A percentile compares a stretch with the other conserved stretches of the same genome.
phyloP scores from a whole-genome alignment of 768 basidiomycete species.

The Suillus luteus region DNA sequence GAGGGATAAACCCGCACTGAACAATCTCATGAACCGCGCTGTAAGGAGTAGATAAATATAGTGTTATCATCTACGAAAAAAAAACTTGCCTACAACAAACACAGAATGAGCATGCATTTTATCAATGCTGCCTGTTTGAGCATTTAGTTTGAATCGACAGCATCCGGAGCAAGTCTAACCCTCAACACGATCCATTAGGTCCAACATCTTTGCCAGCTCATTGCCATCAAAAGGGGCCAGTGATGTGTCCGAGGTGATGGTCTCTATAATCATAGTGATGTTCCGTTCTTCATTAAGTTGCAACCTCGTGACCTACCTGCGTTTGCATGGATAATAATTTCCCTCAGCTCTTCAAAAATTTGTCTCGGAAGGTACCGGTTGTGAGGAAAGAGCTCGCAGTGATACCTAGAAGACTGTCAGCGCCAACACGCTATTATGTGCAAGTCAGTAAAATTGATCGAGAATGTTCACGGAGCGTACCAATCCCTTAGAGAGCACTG shows the following conservation, averaged over 20 bases:
- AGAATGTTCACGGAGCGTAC: neutral
- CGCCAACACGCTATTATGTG: neutral
- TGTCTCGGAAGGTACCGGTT: constrained; percentile 9
- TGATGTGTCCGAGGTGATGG: constrained; percentile 20
- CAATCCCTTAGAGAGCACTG: neutral
- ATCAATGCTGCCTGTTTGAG: constrained; percentile 5
- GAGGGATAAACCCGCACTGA: constrained; percentile 13
- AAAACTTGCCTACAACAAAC: constrained; percentile 15
- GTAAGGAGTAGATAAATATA: neutral
- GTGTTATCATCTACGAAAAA: neutral
- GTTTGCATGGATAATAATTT: constrained; percentile 17
- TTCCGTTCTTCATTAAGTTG: neutral
- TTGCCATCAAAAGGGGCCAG: constrained; percentile 19
- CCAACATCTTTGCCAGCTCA: constrained; percentile 17
- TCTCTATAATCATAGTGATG: constrained; percentile 18
- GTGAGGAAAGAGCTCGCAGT: constrained; percentile 25
- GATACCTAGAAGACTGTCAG: constrained; percentile 20
- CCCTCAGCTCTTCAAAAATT: constrained; percentile 11
- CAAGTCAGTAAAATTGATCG: neutral
- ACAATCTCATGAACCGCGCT: constrained; percentile 19
- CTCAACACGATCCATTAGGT: constrained; percentile 14
- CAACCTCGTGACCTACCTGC: constrained; percentile 4
- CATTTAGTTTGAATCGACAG: neutral
- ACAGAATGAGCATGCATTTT: constrained; percentile 13
- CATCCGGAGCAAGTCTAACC: neutral